These are phyloP conservation scores for Tilletiopsis washingtonensis DNA, from an alignment of 1,284 basidiomycete genomes.

Conservation along the genomic window DNA sequence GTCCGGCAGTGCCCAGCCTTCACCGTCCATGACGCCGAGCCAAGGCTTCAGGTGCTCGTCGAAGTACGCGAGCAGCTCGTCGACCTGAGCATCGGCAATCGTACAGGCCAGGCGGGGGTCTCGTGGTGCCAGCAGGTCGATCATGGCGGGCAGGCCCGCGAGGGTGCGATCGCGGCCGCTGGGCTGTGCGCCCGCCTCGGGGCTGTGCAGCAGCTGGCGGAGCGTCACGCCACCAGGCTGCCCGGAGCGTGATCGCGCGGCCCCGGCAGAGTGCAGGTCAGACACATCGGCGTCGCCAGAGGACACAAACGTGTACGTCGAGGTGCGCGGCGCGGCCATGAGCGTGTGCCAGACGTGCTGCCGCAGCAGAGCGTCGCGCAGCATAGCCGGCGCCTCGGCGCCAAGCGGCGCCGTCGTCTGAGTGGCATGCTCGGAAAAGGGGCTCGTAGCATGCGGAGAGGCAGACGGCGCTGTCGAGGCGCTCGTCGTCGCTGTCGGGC, in stretches of 20 bases:
- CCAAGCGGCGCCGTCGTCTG: too few relatives aligned
- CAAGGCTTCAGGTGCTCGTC: background rate
- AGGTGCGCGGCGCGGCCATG: background rate
- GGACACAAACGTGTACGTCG: constrained; percentile 3
- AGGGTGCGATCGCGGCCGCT: background rate
- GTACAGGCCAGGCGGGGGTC: background rate
- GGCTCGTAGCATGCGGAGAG: too few relatives aligned
- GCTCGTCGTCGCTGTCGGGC: too few relatives aligned
- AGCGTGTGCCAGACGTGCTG: background rate
- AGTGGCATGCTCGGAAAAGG: too few relatives aligned
- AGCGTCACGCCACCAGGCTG: background rate
- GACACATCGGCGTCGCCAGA: background rate
- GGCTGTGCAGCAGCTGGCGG: background rate
- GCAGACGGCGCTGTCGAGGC: too few relatives aligned
- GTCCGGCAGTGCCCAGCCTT: too few relatives aligned
- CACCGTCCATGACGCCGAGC: background rate
- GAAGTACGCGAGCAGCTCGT: background rate
- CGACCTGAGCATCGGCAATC: background rate
- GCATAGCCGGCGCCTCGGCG: background rate
- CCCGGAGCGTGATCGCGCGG: background rate
- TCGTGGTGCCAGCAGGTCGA: background rate
- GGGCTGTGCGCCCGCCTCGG: background rate
- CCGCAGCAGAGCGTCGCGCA: background rate
- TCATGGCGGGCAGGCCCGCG: background rate
- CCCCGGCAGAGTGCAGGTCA: too few relatives aligned